Evolutionary conservation across 768 basidiomycete species (phyloP), one percentile per base, ranked within the genome.

Genomic region (Phaeotremella fagi): DNA sequence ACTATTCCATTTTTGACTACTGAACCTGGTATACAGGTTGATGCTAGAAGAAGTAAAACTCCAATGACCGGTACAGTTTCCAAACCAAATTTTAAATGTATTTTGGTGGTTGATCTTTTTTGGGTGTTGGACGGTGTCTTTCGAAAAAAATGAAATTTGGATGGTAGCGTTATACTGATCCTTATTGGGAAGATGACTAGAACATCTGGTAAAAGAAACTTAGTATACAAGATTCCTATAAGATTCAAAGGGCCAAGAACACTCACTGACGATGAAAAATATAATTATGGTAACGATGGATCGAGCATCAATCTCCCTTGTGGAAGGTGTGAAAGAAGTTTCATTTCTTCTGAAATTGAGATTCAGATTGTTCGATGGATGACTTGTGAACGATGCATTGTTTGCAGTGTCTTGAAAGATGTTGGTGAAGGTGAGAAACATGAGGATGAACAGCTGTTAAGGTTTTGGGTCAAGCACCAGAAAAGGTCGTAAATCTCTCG

Each of bases 1-100:
- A 92, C 82, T 48, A 94, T 88, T 1, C 92, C 92, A 54, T 81
- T 75, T 15, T 84, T 80, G 33, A 94, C 80, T 9, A 80, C 82
- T 0, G 58, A 25, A 0, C 77, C 76, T 24, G 70, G 64, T 18
- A 79, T 79, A 45, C 72, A 72, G 11, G 70, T 72, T 1, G 69
- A 73, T 0, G 74, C 73, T 11, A 78, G 70, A 1, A 80, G 66
- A 24, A 79, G 44, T 6, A 79, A 56, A 0, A 77, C 77, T 0
- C 75, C 77, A n/a, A 76, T 63, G 11, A 78, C 64, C 12, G 79
- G 79, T 0, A 75, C 77, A 1, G 76, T 77, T 35, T 59, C 56
- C n/a, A n/a, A n/a, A n/a, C n/a, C n/a, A n/a, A n/a, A n/a, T n/a
- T n/a, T n/a, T n/a, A n/a, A n/a, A n/a, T n/a, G n/a, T n/a, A n/a